Evolutionary conservation across 2,329 filamentous ascomycete genomes (phyloP).

Genomic region (Clarireedia homoeocarpa): DNA sequence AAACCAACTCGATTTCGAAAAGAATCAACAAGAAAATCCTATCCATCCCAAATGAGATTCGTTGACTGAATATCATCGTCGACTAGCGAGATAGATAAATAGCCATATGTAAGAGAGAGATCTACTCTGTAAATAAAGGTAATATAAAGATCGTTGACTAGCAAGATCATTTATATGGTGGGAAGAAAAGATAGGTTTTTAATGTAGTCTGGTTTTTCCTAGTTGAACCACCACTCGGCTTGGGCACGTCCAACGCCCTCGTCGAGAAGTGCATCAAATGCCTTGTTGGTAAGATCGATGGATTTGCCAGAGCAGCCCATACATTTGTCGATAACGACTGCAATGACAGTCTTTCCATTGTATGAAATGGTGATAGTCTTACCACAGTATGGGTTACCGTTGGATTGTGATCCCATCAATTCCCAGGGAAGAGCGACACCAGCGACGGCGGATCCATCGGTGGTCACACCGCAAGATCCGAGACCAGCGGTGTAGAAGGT

Average conservation of each 20-base stretch:
- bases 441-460: conserved; percentile 45
- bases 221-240: conserved; percentile 42
- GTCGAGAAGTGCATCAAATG: conserved; percentile 35
- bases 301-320: conserved; percentile 50
- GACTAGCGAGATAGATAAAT: conserved; percentile 35
- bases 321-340: conserved; percentile 67
- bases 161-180: not conserved
- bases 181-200: not conserved
- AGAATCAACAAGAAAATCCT: not conserved
- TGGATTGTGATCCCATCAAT: conserved; percentile 57
- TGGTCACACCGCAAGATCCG: conserved; percentile 59
- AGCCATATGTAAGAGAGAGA: conserved; percentile 27
- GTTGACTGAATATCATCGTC: conserved; percentile 10
- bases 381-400: conserved; percentile 64
- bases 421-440: conserved; percentile 61
- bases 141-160: conserved; percentile 5
- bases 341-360: conserved; percentile 47
- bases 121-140: conserved; percentile 21
- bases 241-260: conserved; percentile 39
- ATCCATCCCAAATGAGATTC: not conserved
- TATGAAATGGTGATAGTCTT: conserved; percentile 62
- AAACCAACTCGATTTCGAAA: not conserved
- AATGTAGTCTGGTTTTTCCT: not conserved
- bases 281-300: conserved; percentile 49
- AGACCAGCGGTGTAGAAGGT: conserved; percentile 68